These are phyloP conservation scores for Colletotrichum plurivorum DNA, from an alignment of 2,329 filamentous ascomycete genomes.

Conservation along the genomic window DNA sequence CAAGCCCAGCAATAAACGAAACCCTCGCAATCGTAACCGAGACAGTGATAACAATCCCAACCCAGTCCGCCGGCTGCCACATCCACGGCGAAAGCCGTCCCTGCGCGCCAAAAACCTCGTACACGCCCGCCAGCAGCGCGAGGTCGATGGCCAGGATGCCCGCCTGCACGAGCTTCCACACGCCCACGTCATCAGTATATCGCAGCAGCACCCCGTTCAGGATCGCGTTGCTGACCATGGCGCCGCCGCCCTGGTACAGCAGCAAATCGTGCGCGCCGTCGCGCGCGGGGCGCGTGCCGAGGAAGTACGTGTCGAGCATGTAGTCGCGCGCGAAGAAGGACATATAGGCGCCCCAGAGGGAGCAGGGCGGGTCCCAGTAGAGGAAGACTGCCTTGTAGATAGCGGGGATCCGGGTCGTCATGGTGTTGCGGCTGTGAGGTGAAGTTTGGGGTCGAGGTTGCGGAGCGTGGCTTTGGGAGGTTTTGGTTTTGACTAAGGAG, in stretches of 20 bases:
- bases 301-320: slow-evolving; percentile 36
- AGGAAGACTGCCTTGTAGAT: slow-evolving; percentile 44
- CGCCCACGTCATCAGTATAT: slow-evolving; percentile 38
- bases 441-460: too few relatives aligned
- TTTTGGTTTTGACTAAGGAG: too few relatives aligned
- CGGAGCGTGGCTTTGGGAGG: too few relatives aligned
- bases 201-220: slow-evolving; percentile 42
- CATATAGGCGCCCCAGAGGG: slow-evolving; percentile 43
- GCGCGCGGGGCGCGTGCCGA: slow-evolving; percentile 8
- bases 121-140: slow-evolving; percentile 41
- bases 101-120: slow-evolving; percentile 32
- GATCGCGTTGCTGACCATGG: slow-evolving; percentile 40
- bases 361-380: slow-evolving; percentile 42
- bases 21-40: slow-evolving; percentile 5
- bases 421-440: not conserved
- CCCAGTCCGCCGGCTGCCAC: slow-evolving; percentile 29
- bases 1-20: not conserved
- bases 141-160: slow-evolving; percentile 43
- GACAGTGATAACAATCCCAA: slow-evolving; percentile 3
- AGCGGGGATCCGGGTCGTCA: slow-evolving; percentile 8
- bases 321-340: slow-evolving; percentile 38
- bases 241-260: slow-evolving; percentile 43
- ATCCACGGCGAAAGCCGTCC: slow-evolving; percentile 31
- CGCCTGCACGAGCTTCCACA: slow-evolving; percentile 43
- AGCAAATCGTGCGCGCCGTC: slow-evolving; percentile 41